Base-by-base conservation (phyloP, 1,284 basidiomycete genomes). In the Tilletiopsis washingtonensis region DNA sequence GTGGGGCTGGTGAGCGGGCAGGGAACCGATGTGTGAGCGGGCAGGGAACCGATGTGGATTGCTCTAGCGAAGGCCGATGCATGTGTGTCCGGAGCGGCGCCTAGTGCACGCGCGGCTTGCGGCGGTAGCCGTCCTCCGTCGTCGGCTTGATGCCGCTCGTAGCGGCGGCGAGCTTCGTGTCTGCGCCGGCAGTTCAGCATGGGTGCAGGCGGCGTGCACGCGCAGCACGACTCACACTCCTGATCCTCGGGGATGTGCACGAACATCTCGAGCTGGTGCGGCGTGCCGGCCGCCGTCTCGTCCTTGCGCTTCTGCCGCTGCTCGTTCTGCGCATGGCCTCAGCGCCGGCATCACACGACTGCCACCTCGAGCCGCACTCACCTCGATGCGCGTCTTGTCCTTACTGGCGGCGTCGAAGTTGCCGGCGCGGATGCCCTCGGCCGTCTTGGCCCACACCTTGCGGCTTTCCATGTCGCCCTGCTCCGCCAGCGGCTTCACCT, bases 301-400 rank as follows among this genome's bases (percentile, higher is more conserved):
- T 91, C 88, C 72, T 83, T 85, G 62, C 93, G 79, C 74, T 82
- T 80, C 75, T 91, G 87, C 52, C 93, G 79, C 77, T 96, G 90
- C 42, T 91, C 87, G 63, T 94, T 94, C 86, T 47, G 20, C 15
- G 48, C 5, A 23, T 11, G n/a, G 34, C 14, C n/a, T 14, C 34
- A 36, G 14, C 14, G 14, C 34, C 34, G 14, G 14, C n/a, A 14
- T 36, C n/a, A 14, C n/a, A 36, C 34, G n/a, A 14, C n/a, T 36
- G 14, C 34, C 34, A 36, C 14, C 14, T n/a, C 34, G 34, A 36
- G 25, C 6, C 42, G 21, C 9, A 34, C 45, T 9, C 38, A 51
- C 45, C 62, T 97, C 93, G 55, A 98, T 91, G 74, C 82, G 80
- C 37, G 80, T 81, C 83, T 98, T 98, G 74, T 91, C 91, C 67